Evolutionary conservation across 2,329 filamentous ascomycete species (phyloP), one percentile per base, ranked within the genome.

Genomic region (Metarhizium rileyi): DNA sequence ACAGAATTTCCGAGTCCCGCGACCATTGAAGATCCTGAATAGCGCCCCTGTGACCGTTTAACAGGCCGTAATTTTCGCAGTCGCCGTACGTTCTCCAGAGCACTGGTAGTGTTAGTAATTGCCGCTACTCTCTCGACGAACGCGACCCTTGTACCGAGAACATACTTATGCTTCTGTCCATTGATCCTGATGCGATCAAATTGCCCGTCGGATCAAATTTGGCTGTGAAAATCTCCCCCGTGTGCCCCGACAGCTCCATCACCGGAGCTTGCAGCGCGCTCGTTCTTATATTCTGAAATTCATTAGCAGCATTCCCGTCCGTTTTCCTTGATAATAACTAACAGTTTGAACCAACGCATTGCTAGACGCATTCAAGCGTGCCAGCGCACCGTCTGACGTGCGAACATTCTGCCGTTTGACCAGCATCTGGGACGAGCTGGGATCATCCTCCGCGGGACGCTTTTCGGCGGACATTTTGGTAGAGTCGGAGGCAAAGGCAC

Each of bases 1-100:
- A 97, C 47, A 98, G 68, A 40, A 91, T 85, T 60, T 86, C 83
- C 20, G 90, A 94, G 70, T 98, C 93, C 64, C 93, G 85, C 26
- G 93, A 95, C 93, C 93, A 98, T 63, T 95, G 90, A 43, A 98
- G 72, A 67, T 97, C 93, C 25, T 97, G 74, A 45, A 98, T 74
- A 1, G 93, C 93, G 57, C 89, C 89, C 64, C 88, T 90, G 71
- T 98, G 93, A 30, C 93, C 93, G 8, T 76, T 89, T 47, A 98
- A 74, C 26, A 87, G 72, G 52, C 91, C 90, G 62, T 96, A 96
- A 70, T 98, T 98, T 62, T 95, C 87, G 71, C 91, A 96, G 59
- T 89, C 80, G 61, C 90, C 91, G 53, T 91, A 90, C 2, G 90
- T 94, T 60, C 86, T 82, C 93, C 93, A 98, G 27, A 98, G 78